Evolutionary conservation across 2,329 filamentous ascomycete genomes (phyloP), one percentile per base, ranked within the genome.

Genomic region (Fusarium foetens): DNA sequence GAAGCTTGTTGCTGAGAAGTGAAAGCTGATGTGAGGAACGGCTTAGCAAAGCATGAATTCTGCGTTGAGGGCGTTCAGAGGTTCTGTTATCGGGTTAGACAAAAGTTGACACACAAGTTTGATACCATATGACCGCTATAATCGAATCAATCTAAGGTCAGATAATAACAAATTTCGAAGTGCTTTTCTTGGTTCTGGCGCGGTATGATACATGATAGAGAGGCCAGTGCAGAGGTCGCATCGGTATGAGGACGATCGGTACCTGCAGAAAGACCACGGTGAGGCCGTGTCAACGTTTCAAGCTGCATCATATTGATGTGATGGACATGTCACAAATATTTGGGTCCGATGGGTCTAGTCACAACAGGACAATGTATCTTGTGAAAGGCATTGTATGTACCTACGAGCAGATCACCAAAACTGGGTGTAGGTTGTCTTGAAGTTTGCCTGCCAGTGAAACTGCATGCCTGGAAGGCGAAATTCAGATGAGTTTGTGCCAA

Each of bases 1-100:
- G 85, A 90, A 86, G 79, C 85, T 97, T 81, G 88, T 96, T 69
- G 86, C 85, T 5, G 78, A 83, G 33, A 77, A 73, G 21, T 77
- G 54, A 70, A 23, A 23, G 4, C 7, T 13, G 13, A 27, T 14
- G 39, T 35, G 13, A 27, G 35, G 9, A 42, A 43, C 9, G 4
- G 36, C n/a, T 35, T 6, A 25, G 31, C 2, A 10, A 33, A 39
- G 45, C 38, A 39, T 60, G 23, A n/a, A 38, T 53, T 33, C 31
- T 53, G 10, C 31, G 9, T 46, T 55, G 46, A 45, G 49, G 71
- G 71, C 71, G 71, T 73, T 73, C 45, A 25, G 35, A 49, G 48
- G 49, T 58, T 59, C n/a, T 52, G 27, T 71, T 59, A 65, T 29
- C 55, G 62, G 71, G 42, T 58, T 72, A 72, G 58, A 74, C 38